Conservation (phyloP, 2,329 filamentous ascomycete genomes). For the Fusarium phyllophilum region DNA sequence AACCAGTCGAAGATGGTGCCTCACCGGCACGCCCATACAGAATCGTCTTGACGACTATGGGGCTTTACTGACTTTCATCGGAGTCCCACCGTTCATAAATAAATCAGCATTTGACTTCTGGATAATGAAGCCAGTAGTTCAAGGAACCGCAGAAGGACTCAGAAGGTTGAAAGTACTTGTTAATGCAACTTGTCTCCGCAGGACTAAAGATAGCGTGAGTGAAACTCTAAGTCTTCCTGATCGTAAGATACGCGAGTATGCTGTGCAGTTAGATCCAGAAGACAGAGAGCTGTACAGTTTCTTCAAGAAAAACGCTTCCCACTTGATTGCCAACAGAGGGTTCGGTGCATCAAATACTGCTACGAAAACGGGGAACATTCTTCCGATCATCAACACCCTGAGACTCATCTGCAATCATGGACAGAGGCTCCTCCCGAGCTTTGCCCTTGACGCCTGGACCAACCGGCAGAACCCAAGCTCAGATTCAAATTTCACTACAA, state of each 20-base stretch:
- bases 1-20: not conserved
- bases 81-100: not conserved
- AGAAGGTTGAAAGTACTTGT: not conserved
- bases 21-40: not conserved
- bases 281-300: not conserved
- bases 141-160: not conserved
- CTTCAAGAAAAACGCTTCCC: not conserved
- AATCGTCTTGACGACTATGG: not conserved
- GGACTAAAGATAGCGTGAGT: not conserved
- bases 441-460: not conserved
- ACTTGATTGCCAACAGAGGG: not conserved
- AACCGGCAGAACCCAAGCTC: fast-evolving
- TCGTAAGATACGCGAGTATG: not conserved
- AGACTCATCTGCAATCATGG: not conserved
- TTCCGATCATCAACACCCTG: not conserved
- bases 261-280: not conserved
- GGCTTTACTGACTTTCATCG: not conserved
- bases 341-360: not conserved
- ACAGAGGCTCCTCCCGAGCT: fast-evolving
- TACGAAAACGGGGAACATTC: not conserved
- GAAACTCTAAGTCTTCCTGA: not conserved
- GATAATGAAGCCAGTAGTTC: not conserved
- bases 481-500: fast-evolving
- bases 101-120: not conserved
- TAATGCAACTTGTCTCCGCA: not conserved